Evolutionary conservation across 2,329 filamentous ascomycete genomes (phyloP), one percentile per base, ranked within the genome.

Genomic region (Curvularia eragrostidis): DNA sequence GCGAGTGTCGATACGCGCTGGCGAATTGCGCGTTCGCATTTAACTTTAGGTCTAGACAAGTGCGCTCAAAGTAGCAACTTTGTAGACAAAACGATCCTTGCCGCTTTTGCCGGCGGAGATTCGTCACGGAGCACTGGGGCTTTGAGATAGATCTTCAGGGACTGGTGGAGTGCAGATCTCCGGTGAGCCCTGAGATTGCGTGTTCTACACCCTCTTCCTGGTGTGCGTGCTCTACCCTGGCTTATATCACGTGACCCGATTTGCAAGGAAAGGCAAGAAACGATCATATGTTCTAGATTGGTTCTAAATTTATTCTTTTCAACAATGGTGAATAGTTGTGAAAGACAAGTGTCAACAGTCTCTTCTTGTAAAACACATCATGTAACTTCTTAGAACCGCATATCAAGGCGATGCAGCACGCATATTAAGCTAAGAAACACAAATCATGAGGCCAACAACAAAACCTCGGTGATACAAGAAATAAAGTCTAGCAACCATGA

Each of bases 401-500:
- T 23, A 24, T 21, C 2, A 38, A 38, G 18, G 21, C 39, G 23
- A 42, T 21, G 39, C 39, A 24, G 39, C 21, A 42, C 6, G 21
- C 24, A 21, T n/a, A 42, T 42, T 42, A 42, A 23, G 24, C 21
- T 42, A 42, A 42, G 21, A 13, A 42, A 42, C 24, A 42, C 39
- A 42, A 24, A 21, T 42, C 21, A 10, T 42, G 21, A 42, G 21
- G 21, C 12, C 19, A 42, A 24, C 15, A 21, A 12, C 9, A 8
- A 41, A 19, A 10, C 39, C 18, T 3, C n/a, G 18, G 18, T 48
- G 41, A 48, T 54, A 48, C 49, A 53, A 42, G 15, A 48, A 43
- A 38, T 32, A 6, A 13, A 2, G 21, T 12, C 8, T 5, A 42
- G 19, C 1, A 6, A 42, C 19, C 23, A 42, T 23, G 13, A 38